phyloP scores from a whole-genome alignment of 2,329 filamentous ascomycete species.

The Arthrocladium fulminans region DNA sequence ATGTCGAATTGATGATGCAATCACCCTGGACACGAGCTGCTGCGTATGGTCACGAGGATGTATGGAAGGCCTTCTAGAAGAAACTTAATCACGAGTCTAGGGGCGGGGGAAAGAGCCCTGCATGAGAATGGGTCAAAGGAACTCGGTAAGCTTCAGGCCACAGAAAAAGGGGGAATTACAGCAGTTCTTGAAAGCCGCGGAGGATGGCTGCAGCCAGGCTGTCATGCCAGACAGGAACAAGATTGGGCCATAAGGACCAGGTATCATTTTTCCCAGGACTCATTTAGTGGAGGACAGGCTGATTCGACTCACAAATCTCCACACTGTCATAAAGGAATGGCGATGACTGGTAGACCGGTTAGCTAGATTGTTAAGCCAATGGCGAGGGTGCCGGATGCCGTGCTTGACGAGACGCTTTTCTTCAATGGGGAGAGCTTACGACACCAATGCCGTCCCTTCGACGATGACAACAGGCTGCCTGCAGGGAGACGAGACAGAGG shows the following conservation, averaged over 20 bases:
- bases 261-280: constrained; percentile 1
- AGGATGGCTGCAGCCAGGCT: not conserved
- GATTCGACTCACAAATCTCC: not conserved
- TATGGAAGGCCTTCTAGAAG: constrained; percentile 1
- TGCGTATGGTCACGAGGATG: too few relatives aligned
- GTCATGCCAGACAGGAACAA: not conserved
- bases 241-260: not conserved
- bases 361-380: not conserved
- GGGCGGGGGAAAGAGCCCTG: not conserved
- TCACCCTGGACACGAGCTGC: too few relatives aligned
- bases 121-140: not conserved
- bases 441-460: too few relatives aligned
- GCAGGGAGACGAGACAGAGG: too few relatives aligned
- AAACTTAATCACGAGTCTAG: too few relatives aligned
- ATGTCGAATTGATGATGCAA: too few relatives aligned
- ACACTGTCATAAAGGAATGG: not conserved
- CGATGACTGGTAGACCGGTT: constrained; percentile 2
- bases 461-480: too few relatives aligned
- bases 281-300: not conserved
- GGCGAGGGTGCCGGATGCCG: not conserved
- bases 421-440: too few relatives aligned
- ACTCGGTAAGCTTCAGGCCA: not conserved
- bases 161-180: too few relatives aligned
- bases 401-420: too few relatives aligned
- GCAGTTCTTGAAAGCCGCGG: not conserved